Evolutionary conservation across 2,329 filamentous ascomycete genomes (phyloP), one percentile per base, ranked within the genome.

Genomic region (Pleurostoma richardsiae): DNA sequence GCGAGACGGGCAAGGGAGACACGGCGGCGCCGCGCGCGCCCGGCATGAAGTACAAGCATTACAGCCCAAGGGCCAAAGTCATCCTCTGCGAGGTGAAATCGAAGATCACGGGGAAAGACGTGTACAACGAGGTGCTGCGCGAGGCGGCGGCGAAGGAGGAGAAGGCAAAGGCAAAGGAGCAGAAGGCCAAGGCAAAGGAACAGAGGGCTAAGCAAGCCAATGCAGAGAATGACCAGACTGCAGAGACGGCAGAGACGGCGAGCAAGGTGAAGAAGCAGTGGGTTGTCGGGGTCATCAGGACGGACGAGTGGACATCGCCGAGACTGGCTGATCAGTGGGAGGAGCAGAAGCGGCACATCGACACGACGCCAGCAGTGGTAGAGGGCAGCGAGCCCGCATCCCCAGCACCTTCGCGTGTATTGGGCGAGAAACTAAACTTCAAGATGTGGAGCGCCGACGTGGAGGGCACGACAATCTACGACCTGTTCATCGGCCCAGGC

Each of bases 41-140:
- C 0, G 94, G 94, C 1, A 99, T 99, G 94, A 99, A 99, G 68
- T 99, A 99, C 64, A 89, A 94, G 62, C 94, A 99, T 64, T 99
- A 99, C 61, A 95, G 91, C 40, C 94, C 94, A 1, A 88, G 85
- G 64, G 95, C 94, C 1, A 82, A 77, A 41, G 91, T 99, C 3
- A 72, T 95, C 10, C 73, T 97, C 2, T 95, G 90, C 61, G 89
- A 96, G 62, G 68, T 79, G 29, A 65, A 59, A 36, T 69, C 61
- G 63, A 51, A 50, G 10, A 55, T 51, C 8, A 64, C 67, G 27
- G 53, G 55, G 40, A 59, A 59, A 7, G 71, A 71, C 6, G 59
- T 75, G 5, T 31, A 33, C 52, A 60, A 10, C 19, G 51, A 5
- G 59, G 59, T 29, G 72, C 75, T 39, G 44, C 70, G 4, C 52